Evolutionary conservation across 257 asterid genomes (phyloP), one percentile per base, ranked within the genome.

Genomic region (Perilla frutescens): DNA sequence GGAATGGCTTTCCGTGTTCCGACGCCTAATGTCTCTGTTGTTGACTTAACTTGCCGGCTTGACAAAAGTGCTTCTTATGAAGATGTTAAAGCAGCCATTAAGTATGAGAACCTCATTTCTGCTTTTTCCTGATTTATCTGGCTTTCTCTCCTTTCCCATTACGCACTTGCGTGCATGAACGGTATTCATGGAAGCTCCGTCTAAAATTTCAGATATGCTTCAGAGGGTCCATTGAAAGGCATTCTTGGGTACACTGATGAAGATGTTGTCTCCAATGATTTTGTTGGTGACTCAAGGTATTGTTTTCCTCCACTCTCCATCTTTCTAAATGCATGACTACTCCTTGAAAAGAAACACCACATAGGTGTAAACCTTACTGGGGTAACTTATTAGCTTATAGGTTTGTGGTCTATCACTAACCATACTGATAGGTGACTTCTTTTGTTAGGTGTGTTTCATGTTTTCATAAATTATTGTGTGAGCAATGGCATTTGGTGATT

Each of bases 1-100:
- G 99, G 99, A 72, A 95, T 95, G 98, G 99, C 99, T 8, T 95
- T 95, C 86, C 98, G 99, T 76, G 97, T 95, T 40, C 99, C 99
- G 11, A 95, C 98, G 7, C 91, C 98, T 68, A 92, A 95, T 81
- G 98, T 95, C 31, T 92, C 98, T 63, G 99, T 95, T 65, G 99
- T 95, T 62, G 99, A 95, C 87, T 78, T 95, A 76, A 95, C 99
- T 77, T 89, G 96, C 76, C 93, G 98, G 62, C 90, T 95, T 76
- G 93, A 84, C 72, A 95, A 90, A 85, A 77, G 84, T 71, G 97
- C 96, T 62, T 90, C 99, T 44, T 95, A 95, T 70, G 99, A 92
- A 10, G 98, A 95, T 84, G 97, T 95, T 76, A 95, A 95, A 78
- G 97, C 96, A 69, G 96, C 90, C 57, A 85, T 95, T 43, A 92